A percentile compares a stretch with the other conserved stretches of the same genome.
phyloP scores from a whole-genome alignment of 2,329 filamentous ascomycete genomes.

The Cercospora zeae-maydis region DNA sequence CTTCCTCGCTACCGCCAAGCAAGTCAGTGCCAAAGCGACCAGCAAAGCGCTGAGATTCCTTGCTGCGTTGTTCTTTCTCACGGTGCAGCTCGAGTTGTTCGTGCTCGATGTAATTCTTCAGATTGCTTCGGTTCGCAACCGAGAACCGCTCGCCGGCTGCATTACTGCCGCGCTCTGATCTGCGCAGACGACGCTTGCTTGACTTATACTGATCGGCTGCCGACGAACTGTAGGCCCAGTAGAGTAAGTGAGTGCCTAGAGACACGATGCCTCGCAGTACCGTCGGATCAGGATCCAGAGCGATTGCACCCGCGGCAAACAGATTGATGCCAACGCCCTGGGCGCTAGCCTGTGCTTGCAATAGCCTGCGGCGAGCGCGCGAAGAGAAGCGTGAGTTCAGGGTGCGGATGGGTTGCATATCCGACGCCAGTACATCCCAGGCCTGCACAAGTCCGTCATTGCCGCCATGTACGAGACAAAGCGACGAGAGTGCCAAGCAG shows the following conservation, averaged over 20 bases:
- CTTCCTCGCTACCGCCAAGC: conserved; percentile 57
- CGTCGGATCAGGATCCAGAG: conserved; percentile 82
- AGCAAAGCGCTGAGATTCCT: conserved; percentile 67
- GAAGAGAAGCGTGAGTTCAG: conserved; percentile 81
- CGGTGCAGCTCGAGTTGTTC: conserved; percentile 76
- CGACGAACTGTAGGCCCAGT: conserved; percentile 90
- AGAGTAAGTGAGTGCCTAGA: conserved; percentile 80
- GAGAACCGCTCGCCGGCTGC: conserved; percentile 56
- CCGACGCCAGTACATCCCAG: conserved; percentile 92
- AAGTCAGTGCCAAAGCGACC: conserved; percentile 82
- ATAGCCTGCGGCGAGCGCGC: conserved; percentile 71
- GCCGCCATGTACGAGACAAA: conserved; percentile 89
- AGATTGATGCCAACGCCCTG: conserved; percentile 69
- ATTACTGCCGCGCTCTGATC: conserved; percentile 63
- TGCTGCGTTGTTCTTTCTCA: conserved; percentile 64
- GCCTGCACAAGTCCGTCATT: conserved; percentile 93
- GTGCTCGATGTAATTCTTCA: conserved; percentile 80
- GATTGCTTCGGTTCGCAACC: conserved; percentile 62
- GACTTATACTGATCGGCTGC: conserved; percentile 68
- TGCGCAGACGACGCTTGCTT: conserved; percentile 73
- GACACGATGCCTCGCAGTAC: conserved; percentile 81
- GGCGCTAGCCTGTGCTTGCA: conserved; percentile 64
- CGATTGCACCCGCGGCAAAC: conserved; percentile 77
- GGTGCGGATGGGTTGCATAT: conserved; percentile 71
- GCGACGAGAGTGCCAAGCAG: conserved; percentile 73